Conservation (phyloP, 257 asterid genomes). For the Ligustrum vulgare region DNA sequence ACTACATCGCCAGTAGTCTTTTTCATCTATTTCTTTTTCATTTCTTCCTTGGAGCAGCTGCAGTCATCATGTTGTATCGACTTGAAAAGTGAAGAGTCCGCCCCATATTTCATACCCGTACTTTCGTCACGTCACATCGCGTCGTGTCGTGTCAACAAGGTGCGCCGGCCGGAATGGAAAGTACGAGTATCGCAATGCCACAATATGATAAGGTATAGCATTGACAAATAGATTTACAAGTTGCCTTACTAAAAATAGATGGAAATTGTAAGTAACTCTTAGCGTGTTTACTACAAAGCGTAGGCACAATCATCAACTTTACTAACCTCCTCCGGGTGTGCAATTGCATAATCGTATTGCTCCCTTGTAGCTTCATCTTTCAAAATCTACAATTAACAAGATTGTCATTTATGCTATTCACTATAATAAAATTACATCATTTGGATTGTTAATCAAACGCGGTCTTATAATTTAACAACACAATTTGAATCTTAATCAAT, state of each 20-base stretch:
- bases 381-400: constrained; percentile 57
- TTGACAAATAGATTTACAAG: neutral
- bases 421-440: neutral
- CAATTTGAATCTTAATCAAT: neutral
- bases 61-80: no score
- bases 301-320: constrained; percentile 13
- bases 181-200: no score
- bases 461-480: no score
- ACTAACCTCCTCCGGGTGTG: constrained; percentile 94
- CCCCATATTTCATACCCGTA: no score
- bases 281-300: constrained; percentile 12
- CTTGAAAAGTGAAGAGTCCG: no score
- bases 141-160: no score
- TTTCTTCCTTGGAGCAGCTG: no score
- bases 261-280: neutral
- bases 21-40: no score
- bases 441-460: neutral
- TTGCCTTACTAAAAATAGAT: neutral
- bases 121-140: no score
- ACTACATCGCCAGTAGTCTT: no score
- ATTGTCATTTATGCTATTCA: neutral
- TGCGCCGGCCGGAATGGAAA: no score
- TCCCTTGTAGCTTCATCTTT: constrained; percentile 95
- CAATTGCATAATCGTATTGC: constrained; percentile 96
- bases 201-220: neutral